Conservation (phyloP, 2,329 filamentous ascomycete genomes). For the Fragosphaeria purpurea region DNA sequence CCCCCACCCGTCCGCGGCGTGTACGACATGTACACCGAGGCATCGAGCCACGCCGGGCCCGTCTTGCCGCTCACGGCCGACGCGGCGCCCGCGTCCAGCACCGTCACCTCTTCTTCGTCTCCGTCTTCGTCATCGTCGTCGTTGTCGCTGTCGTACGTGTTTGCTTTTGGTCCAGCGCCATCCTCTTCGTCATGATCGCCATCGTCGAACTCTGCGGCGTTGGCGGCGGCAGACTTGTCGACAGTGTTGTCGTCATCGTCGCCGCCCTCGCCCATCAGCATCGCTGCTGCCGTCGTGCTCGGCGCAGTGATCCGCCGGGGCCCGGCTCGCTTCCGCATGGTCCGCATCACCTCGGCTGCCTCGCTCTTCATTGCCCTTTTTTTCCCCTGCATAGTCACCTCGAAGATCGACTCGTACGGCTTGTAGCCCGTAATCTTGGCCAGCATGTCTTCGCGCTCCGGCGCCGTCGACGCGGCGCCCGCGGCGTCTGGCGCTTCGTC, state of each 20-base stretch:
- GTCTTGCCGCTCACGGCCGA: conserved; percentile 25
- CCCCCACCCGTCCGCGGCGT: conserved; percentile 65
- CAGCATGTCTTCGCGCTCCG: conserved; percentile 74
- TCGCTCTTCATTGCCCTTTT: conserved; percentile 52
- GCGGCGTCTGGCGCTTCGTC: conserved; percentile 35
- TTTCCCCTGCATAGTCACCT: conserved; percentile 63
- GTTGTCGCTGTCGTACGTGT: conserved; percentile 15
- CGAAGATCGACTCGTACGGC: conserved; percentile 92
- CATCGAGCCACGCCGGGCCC: conserved; percentile 61
- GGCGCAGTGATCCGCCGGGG: conserved; percentile 31
- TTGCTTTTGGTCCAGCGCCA: conserved; percentile 26
- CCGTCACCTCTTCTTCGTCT: conserved; percentile 57
- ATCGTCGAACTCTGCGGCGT: conserved; percentile 45
- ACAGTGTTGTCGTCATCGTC: conserved; percentile 27
- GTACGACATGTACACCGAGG: conserved; percentile 95
- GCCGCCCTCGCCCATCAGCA: conserved; percentile 16
- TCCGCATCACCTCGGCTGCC: conserved; percentile 67
- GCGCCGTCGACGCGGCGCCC: conserved; percentile 17
- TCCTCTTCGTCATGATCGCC: conserved; percentile 44
- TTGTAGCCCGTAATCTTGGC: conserved; percentile 80
- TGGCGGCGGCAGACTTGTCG: conserved; percentile 16
- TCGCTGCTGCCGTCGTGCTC: conserved; percentile 24
- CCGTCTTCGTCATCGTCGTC: conserved; percentile 45
- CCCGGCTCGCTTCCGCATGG: conserved; percentile 58
- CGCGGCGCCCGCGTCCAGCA: conserved; percentile 50